A percentile compares a stretch with the other conserved stretches of the same genome.
Evolutionary conservation across 371 early-diverging fungal genomes (phyloP).

Genomic region (Nosema muscidifuracis): DNA sequence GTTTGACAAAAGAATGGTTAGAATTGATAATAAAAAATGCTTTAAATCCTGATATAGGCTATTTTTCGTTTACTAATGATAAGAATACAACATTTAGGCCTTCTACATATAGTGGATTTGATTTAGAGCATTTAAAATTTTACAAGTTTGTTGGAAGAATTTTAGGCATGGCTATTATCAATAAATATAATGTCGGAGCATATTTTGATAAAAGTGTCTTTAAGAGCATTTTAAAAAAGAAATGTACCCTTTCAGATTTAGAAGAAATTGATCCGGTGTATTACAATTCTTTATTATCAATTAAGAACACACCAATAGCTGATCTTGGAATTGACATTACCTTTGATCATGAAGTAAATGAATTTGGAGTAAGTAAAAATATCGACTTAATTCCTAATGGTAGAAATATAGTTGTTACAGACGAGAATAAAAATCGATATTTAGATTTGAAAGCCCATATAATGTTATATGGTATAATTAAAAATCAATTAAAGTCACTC

Average conservation of each 20-base stretch:
- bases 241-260: slow-evolving; percentile 86
- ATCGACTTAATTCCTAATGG: slow-evolving; percentile 82
- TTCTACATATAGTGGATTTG: slow-evolving; percentile 79
- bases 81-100: slow-evolving; percentile 90
- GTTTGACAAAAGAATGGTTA: slow-evolving; percentile 95
- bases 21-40: slow-evolving; percentile 83
- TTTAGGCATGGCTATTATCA: slow-evolving; percentile 92
- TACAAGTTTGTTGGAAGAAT: slow-evolving; percentile 95
- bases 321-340: slow-evolving; percentile 84
- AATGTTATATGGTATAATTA: slow-evolving; percentile 74
- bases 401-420: slow-evolving; percentile 78
- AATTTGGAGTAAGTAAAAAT: slow-evolving; percentile 75
- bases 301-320: slow-evolving; percentile 84
- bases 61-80: slow-evolving; percentile 80
- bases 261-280: slow-evolving; percentile 91
- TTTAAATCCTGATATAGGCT: slow-evolving; percentile 93
- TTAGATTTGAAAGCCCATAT: slow-evolving; percentile 80
- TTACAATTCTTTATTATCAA: slow-evolving; percentile 90
- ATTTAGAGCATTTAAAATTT: slow-evolving; percentile 84
- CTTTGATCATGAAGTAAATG: slow-evolving; percentile 80
- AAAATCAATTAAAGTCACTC: slow-evolving; percentile 82
- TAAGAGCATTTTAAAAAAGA: slow-evolving; percentile 80
- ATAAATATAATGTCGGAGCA: slow-evolving; percentile 80
- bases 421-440: slow-evolving; percentile 89
- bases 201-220: slow-evolving; percentile 94